Conservation (phyloP, 106 monocot species). For the Triglochin maritima region DNA sequence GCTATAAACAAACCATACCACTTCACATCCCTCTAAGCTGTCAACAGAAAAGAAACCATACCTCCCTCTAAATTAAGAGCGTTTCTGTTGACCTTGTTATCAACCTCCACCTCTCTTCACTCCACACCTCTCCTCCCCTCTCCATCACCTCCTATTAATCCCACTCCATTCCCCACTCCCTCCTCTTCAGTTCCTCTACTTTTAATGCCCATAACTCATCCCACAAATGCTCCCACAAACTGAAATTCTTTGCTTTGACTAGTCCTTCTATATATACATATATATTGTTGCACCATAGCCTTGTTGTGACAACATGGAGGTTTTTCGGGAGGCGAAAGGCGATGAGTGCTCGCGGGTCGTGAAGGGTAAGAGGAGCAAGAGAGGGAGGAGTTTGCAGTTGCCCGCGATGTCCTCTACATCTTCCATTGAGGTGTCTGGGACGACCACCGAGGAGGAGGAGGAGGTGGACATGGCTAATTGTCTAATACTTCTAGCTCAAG, state of each 20-base stretch:
- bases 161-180: neutral
- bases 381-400: slow-evolving; percentile 3
- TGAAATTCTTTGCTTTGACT: too few relatives aligned
- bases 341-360: neutral
- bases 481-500: slow-evolving; percentile 66
- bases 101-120: too few relatives aligned
- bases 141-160: neutral
- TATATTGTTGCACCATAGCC: too few relatives aligned
- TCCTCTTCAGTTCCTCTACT: neutral
- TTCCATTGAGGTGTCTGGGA: slow-evolving; percentile 1
- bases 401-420: neutral
- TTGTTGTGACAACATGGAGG: too few relatives aligned
- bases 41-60: too few relatives aligned
- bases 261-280: too few relatives aligned
- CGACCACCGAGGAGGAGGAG: slow-evolving; percentile 24
- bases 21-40: too few relatives aligned
- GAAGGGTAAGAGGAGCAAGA: slow-evolving; percentile 38
- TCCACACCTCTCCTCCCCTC: too few relatives aligned
- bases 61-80: too few relatives aligned
- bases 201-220: neutral
- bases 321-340: too few relatives aligned
- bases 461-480: slow-evolving; percentile 66
- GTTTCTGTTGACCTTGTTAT: too few relatives aligned
- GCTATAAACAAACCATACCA: too few relatives aligned
- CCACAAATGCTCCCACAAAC: neutral